These are phyloP conservation scores for Solanum hybrid DNA, from an alignment of 305 asterid species.

Conservation along the genomic window DNA sequence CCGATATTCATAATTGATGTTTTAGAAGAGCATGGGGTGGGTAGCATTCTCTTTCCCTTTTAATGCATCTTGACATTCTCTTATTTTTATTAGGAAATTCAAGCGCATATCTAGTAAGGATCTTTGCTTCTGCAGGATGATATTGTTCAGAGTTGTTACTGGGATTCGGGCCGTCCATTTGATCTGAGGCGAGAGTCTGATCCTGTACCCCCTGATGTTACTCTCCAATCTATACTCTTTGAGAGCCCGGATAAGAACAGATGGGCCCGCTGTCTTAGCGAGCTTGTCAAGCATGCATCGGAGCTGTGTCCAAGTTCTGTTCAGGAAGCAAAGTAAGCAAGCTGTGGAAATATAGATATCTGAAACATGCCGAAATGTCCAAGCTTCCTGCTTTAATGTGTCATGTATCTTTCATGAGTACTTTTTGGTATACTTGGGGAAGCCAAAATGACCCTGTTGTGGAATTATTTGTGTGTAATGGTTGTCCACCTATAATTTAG, in stretches of 20 bases:
- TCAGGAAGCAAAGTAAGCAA: constrained; percentile 88
- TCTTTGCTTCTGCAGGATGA: constrained; percentile 59
- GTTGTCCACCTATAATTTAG: background rate
- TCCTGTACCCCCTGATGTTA: constrained; percentile 83
- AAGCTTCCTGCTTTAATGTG: background rate
- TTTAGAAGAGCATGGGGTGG: constrained; percentile 98
- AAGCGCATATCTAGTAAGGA: background rate
- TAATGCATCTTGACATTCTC: constrained; percentile 11
- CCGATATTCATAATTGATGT: constrained; percentile 97
- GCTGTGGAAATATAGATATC: background rate
- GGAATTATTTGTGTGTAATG: background rate
- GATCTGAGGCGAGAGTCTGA: constrained; percentile 95
- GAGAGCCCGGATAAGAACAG: constrained; percentile 98
- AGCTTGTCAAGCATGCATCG: constrained; percentile 84
- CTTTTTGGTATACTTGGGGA: background rate
- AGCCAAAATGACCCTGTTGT: background rate
- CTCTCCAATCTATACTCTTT: constrained; percentile 88
- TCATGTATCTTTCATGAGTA: background rate
- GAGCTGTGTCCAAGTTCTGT: constrained; percentile 90
- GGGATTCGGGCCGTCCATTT: constrained; percentile 95
- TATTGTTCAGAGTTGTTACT: constrained; percentile 98
- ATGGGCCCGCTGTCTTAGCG: constrained; percentile 97
- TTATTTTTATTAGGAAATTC: background rate
- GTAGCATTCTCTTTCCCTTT: constrained; percentile 20
- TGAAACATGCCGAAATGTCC: background rate